A percentile compares a stretch with the other conserved stretches of the same genome.
These are phyloP conservation scores for Oryza glumipatula DNA, from an alignment of 176 grass and related monocot species.

Conservation along the genomic window DNA sequence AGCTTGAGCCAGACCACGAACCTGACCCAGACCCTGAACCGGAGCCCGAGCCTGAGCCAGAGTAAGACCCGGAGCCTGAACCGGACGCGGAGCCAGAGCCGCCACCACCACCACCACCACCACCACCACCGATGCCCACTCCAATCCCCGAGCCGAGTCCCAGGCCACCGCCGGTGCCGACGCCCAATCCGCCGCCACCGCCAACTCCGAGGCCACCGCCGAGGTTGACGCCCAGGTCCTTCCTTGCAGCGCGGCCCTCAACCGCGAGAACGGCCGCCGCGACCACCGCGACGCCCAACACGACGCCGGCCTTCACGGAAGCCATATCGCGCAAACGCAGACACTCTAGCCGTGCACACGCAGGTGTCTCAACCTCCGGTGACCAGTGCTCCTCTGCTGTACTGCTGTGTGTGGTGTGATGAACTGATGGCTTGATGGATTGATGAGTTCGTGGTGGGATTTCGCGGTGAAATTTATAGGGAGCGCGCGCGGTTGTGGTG, in stretches of 20 bases:
- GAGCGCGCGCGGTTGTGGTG: background rate
- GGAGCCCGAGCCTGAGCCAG: background rate
- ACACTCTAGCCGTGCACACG: background rate
- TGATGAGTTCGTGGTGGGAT: background rate
- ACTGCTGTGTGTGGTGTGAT: background rate
- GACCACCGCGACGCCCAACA: slow-evolving; percentile 29
- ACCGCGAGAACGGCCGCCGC: slow-evolving; percentile 32
- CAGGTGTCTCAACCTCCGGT: background rate
- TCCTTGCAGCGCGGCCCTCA: slow-evolving; percentile 55
- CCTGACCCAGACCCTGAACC: slow-evolving; percentile 42
- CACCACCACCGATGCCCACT: slow-evolving; percentile 33
- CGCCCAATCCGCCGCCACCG: slow-evolving; percentile 4
- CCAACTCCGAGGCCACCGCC: slow-evolving; percentile 45
- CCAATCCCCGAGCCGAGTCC: slow-evolving; percentile 46
- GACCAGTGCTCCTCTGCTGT: background rate
- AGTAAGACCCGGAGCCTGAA: slow-evolving; percentile 12
- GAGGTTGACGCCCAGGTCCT: slow-evolving; percentile 51
- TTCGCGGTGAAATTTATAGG: slow-evolving; percentile 46
- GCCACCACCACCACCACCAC: slow-evolving; percentile 1
- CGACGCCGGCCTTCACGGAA: slow-evolving; percentile 29
- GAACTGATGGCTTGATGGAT: background rate
- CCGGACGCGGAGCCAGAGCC: slow-evolving; percentile 12
- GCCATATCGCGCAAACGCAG: slow-evolving; percentile 30
- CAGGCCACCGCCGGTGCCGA: slow-evolving; percentile 12
- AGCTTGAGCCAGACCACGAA: slow-evolving; percentile 13